These are phyloP conservation scores for Helicostylum pulchrum DNA, from an alignment of 192 early-diverging fungal genomes.

Conservation along the genomic window DNA sequence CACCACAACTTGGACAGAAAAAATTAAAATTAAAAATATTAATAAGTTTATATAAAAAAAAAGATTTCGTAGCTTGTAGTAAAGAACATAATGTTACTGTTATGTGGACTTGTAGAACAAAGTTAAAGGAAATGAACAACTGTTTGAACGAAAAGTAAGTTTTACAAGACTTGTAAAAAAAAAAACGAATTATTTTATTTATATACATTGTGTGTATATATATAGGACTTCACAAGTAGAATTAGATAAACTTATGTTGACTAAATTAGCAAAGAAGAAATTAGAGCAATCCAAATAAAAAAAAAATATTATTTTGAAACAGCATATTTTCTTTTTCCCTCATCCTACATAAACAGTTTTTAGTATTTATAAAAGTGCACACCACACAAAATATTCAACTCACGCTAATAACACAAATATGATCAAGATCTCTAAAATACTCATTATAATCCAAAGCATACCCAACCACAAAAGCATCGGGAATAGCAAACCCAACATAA, in stretches of 20 bases:
- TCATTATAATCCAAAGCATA: conserved; percentile 91
- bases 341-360: conserved; percentile 30
- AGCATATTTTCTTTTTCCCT: conserved; percentile 30
- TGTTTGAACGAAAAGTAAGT: conserved; percentile 49
- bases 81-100: conserved; percentile 51
- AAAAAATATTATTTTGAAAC: background rate
- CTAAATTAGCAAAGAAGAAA: conserved; percentile 21
- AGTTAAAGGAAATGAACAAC: conserved; percentile 49
- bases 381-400: too few species aligned
- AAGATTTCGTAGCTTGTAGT: conserved; percentile 55
- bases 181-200: background rate
- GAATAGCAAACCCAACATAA: conserved; percentile 86
- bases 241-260: conserved; percentile 51
- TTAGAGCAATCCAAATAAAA: background rate
- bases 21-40: background rate
- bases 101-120: conserved; percentile 45
- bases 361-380: too few species aligned
- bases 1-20: too few species aligned
- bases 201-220: background rate
- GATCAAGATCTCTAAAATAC: conserved; percentile 88
- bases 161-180: too few species aligned
- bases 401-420: conserved; percentile 86
- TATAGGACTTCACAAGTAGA: conserved; percentile 46
- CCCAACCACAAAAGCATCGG: conserved; percentile 89
- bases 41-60: background rate